Evolutionary conservation across 2,329 filamentous ascomycete genomes (phyloP), one percentile per base, ranked within the genome.

Genomic region (Beauveria rudraprayagi): DNA sequence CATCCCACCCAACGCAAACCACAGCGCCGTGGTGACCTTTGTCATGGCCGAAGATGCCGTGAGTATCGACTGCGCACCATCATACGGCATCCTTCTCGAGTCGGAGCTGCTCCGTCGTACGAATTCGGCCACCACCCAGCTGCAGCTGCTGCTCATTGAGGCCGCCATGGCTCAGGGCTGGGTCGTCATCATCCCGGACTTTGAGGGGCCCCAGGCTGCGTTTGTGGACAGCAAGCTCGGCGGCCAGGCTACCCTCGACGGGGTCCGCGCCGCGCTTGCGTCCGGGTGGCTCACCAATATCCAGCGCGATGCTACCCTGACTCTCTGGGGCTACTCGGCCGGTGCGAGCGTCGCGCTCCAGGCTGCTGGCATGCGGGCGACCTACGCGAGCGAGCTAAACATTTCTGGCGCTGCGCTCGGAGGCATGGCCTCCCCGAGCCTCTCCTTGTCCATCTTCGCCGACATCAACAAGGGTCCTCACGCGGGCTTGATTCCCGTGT

Each of bases 41-140:
- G 73, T 77, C 60, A 65, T 74, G 3, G 69, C 74, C 0, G 69
- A 73, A 43, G 70, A 77, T 48, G 70, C 72, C 9, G 70, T 72
- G 8, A 68, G 69, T n/a, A 65, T 75, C 5, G 70, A 78, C 11
- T 66, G 46, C 44, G 44, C 43, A 3, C 60, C 52, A 5, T 56
- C 52, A 2, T 61, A 51, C 50, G 52, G 14, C 16, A 34, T 56
- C 1, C 52, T 51, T 10, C 10, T 26, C 24, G 24, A 14, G 19
- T 28, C 22, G 7, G 24, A 17, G 7, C 5, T 19, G 5, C 5
- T 74, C 5, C 69, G 75, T 0, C 72, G 75, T 59, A 70, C 78
- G 57, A 70, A 73, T 4, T 70, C 72, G 19, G 68, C 71, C 40
- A 65, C 19, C 16, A 50, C 44, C 40, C 16, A 58, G 26, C 26